Conservation (phyloP, 345 rosid species). For the Salix brachista region DNA sequence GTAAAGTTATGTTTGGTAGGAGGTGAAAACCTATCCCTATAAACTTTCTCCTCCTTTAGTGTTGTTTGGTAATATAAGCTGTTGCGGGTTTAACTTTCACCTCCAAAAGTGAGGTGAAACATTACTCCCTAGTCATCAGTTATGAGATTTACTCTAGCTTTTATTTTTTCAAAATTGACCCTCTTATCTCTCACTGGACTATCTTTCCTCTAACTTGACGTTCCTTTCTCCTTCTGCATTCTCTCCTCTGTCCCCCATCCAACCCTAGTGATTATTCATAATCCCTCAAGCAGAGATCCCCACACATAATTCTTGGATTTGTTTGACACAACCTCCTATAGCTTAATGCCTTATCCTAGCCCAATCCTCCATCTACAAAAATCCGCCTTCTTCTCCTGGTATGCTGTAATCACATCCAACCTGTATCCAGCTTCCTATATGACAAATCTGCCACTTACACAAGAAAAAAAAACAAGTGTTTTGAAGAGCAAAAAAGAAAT, state of each 20-base stretch:
- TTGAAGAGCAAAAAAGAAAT: not conserved
- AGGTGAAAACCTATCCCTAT: not conserved
- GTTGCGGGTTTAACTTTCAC: not conserved
- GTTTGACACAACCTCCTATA: not conserved
- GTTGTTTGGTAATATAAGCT: not conserved
- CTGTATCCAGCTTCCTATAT: not conserved
- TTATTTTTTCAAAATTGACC: not conserved
- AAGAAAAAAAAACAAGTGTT: not conserved
- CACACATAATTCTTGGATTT: not conserved
- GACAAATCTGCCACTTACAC: not conserved
- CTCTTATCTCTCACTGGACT: not conserved
- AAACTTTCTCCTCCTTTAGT: not conserved
- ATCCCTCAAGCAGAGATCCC: not conserved
- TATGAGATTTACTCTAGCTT: not conserved
- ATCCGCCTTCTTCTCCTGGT: not conserved
- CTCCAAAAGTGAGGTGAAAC: not conserved
- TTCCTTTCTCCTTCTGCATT: not conserved
- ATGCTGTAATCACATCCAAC: not conserved
- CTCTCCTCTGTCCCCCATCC: not conserved
- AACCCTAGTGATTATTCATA: not conserved
- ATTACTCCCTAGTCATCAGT: not conserved
- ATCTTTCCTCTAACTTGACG: not conserved
- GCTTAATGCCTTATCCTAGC: not conserved
- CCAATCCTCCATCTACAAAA: not conserved
- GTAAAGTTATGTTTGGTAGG: not conserved